phyloP scores from a whole-genome alignment of 108 stramenopile genomes.

The Cylindrotheca closterium region DNA sequence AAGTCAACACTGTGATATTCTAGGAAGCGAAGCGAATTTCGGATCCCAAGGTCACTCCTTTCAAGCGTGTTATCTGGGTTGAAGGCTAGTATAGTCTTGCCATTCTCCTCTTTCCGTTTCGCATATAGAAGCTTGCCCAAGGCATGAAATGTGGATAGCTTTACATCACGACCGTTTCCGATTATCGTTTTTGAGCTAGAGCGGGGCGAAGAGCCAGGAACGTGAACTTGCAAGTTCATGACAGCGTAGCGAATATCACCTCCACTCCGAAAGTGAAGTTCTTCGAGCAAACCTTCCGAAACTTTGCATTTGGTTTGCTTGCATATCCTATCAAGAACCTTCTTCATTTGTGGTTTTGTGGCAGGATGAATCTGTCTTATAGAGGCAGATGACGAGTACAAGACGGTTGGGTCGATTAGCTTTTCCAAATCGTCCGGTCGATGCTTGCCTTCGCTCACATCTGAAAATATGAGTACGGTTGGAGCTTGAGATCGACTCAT shows the following conservation, averaged over 20 bases:
- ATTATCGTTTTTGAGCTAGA: neutral
- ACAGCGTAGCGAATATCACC: conserved; percentile 89
- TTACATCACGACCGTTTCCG: conserved; percentile 48
- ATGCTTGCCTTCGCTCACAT: conserved; percentile 81
- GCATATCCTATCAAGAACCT: conserved; percentile 52
- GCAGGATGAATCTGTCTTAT: conserved; percentile 69
- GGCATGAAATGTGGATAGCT: conserved; percentile 82
- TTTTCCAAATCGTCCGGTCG: conserved; percentile 75
- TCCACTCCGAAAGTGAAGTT: conserved; percentile 56
- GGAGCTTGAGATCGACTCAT: conserved; percentile 50
- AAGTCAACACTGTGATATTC: conserved; percentile 81
- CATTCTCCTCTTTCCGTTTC: conserved; percentile 47
- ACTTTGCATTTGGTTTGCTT: conserved; percentile 31
- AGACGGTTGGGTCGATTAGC: conserved; percentile 42
- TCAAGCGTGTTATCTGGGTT: conserved; percentile 78
- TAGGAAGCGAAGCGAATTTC: conserved; percentile 68
- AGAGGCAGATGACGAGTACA: conserved; percentile 38
- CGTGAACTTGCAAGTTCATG: conserved; percentile 72
- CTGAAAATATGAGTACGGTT: conserved; percentile 71
- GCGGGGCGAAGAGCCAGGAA: neutral
- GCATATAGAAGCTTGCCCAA: conserved; percentile 90
- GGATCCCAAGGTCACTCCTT: conserved; percentile 63
- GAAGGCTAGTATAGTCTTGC: conserved; percentile 56
- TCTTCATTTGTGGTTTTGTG: conserved; percentile 77
- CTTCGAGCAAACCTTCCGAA: conserved; percentile 41